A percentile compares a stretch with the other conserved stretches of the same genome.
These are phyloP conservation scores for Kuraishia capsulata DNA, from an alignment of 805 yeast species.

Conservation along the genomic window DNA sequence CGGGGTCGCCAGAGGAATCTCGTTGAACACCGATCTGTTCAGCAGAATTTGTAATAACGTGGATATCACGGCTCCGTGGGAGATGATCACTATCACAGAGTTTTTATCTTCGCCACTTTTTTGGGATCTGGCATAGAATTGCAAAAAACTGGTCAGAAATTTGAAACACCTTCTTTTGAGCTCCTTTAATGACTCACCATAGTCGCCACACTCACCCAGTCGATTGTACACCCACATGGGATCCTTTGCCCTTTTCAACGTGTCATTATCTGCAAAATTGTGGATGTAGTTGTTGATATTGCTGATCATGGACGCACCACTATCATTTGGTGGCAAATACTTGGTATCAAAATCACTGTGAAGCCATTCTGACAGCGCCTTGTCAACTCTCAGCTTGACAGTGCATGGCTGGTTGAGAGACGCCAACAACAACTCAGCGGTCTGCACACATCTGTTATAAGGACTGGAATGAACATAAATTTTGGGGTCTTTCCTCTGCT, in stretches of 20 bases:
- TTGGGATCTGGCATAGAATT: conserved; percentile 18
- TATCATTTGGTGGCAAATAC: conserved; percentile 34
- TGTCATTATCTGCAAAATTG: conserved; percentile 10
- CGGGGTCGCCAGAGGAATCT: conserved; percentile 28
- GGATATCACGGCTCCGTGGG: conserved; percentile 36
- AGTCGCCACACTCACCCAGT: conserved; percentile 33
- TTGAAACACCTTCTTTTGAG: conserved; percentile 26
- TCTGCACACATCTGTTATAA: conserved; percentile 33
- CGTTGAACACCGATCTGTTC: conserved; percentile 27
- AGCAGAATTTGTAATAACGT: conserved; percentile 26
- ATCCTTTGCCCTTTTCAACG: conserved; percentile 14
- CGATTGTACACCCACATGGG: conserved; percentile 23
- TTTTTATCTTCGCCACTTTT: conserved; percentile 18
- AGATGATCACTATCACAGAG: conserved; percentile 22
- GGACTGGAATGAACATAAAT: conserved; percentile 31
- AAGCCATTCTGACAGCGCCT: conserved; percentile 34
- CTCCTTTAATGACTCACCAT: conserved; percentile 27
- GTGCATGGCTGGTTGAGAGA: conserved; percentile 8
- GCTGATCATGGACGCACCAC: conserved; percentile 29
- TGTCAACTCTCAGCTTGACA: conserved; percentile 27
- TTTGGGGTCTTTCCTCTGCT: conserved; percentile 5
- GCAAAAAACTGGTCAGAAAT: conserved; percentile 23
- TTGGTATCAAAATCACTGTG: conserved; percentile 27
- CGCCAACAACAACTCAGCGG: conserved; percentile 21
- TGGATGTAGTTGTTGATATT: conserved; percentile 28